These are phyloP conservation scores for Populus alba DNA, from an alignment of 345 rosid species.

Conservation along the genomic window DNA sequence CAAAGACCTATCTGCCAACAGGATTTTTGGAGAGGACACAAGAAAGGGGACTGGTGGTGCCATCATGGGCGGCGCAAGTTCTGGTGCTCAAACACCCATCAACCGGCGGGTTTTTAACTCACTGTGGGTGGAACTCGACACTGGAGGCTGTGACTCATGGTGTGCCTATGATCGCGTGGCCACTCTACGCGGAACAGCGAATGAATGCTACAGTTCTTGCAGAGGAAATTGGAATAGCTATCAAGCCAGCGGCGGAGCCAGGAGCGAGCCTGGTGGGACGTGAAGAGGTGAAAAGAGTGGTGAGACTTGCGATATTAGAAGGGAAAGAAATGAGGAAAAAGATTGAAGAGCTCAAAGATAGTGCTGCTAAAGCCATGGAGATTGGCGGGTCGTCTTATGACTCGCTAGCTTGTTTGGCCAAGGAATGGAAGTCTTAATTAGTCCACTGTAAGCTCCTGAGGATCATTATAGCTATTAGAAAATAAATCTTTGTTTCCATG, in stretches of 20 bases:
- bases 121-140: constrained; percentile 31
- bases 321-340: constrained; percentile 15
- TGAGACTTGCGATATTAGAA: constrained; percentile 15
- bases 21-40: constrained; percentile 17
- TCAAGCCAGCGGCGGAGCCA: constrained; percentile 1
- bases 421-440: constrained; percentile 3
- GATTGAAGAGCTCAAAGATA: constrained; percentile 2
- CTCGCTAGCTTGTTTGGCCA: constrained; percentile 8
- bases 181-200: constrained; percentile 28
- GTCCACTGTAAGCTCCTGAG: not conserved
- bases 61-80: constrained; percentile 23
- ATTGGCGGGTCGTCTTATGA: constrained; percentile 15
- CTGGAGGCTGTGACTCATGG: constrained; percentile 18
- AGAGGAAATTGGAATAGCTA: constrained; percentile 22
- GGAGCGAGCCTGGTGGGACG: constrained; percentile 6
- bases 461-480: not conserved
- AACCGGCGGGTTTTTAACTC: constrained; percentile 22
- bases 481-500: no score
- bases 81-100: constrained; percentile 16
- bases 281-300: constrained; percentile 17
- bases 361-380: not conserved
- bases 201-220: constrained; percentile 22
- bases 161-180: constrained; percentile 26
- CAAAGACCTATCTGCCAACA: constrained; percentile 18
- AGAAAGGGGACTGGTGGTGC: constrained; percentile 17